Evolutionary conservation across 176 grass and related monocot genomes (phyloP).

Genomic region (Tuctoria greenei): DNA sequence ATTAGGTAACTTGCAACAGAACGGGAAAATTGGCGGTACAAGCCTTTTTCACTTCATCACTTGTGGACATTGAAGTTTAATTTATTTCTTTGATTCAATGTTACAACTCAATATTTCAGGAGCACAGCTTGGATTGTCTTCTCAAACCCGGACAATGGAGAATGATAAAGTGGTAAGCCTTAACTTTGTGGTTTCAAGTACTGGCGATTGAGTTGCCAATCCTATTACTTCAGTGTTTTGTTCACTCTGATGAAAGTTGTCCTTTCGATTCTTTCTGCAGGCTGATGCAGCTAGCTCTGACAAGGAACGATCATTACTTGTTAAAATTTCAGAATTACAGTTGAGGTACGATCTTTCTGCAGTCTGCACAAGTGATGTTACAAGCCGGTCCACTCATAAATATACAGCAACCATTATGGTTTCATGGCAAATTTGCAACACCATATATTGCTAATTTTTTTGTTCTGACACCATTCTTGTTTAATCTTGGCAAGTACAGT

Average conservation of each 20-base stretch:
- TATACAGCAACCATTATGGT: not conserved
- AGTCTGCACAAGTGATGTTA: not conserved
- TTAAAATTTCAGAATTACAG: slow-evolving; percentile 92
- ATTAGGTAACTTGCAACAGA: slow-evolving; percentile 72
- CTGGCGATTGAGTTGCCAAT: too few species aligned
- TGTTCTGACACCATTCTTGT: not conserved
- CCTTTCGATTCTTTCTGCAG: slow-evolving; percentile 44
- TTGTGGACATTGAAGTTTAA: not conserved
- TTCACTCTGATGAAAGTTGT: slow-evolving; percentile 5
- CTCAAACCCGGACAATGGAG: slow-evolving; percentile 32
- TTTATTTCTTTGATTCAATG: not conserved
- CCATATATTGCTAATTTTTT: slow-evolving; percentile 1
- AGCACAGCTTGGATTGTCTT: slow-evolving; percentile 53
- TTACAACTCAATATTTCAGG: slow-evolving; percentile 44
- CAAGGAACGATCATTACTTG: slow-evolving; percentile 77
- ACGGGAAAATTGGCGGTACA: slow-evolving; percentile 73
- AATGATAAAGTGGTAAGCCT: slow-evolving; percentile 53
- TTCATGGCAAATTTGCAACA: slow-evolving; percentile 17
- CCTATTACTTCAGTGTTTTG: slow-evolving; percentile 8
- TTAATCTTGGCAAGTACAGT: not conserved
- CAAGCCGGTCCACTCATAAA: not conserved
- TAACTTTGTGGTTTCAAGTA: not conserved
- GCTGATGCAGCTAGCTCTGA: slow-evolving; percentile 63
- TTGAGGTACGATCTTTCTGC: slow-evolving; percentile 61
- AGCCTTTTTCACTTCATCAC: slow-evolving; percentile 16